phyloP scores from a whole-genome alignment of 371 early-diverging fungal species.

The Blakeslea trispora region DNA sequence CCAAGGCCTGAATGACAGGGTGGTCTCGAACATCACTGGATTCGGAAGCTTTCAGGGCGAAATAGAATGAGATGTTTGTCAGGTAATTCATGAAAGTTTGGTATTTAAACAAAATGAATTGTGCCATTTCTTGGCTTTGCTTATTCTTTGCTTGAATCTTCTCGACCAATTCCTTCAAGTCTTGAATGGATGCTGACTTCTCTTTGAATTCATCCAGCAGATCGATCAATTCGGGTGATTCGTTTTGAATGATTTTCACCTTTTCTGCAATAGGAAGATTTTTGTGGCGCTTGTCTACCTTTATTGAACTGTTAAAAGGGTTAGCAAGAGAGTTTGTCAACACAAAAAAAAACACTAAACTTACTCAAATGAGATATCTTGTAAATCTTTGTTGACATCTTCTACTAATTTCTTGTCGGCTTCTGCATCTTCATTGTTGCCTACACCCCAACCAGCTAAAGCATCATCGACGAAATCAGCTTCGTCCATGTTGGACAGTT shows the following conservation, averaged over 20 bases:
- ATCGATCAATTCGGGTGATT: slow-evolving; percentile 83
- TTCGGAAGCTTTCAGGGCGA: slow-evolving; percentile 75
- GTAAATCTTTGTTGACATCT: slow-evolving; percentile 58
- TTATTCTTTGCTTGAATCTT: slow-evolving; percentile 24
- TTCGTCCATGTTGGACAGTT: slow-evolving; percentile 77
- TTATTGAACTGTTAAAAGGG: slow-evolving; percentile 27
- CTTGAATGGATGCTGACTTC: slow-evolving; percentile 45
- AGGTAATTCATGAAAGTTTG: slow-evolving; percentile 70
- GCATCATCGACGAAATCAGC: slow-evolving; percentile 89
- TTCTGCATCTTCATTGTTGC: slow-evolving; percentile 33
- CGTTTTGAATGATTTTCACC: slow-evolving; percentile 70
- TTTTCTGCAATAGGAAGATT: slow-evolving; percentile 70
- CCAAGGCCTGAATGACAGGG: slow-evolving; percentile 81
- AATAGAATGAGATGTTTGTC: slow-evolving; percentile 88
- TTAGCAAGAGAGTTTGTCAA: too few species aligned
- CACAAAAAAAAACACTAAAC: too few species aligned
- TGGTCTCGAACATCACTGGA: slow-evolving; percentile 67
- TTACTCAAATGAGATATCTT: slow-evolving; percentile 56
- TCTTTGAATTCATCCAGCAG: slow-evolving; percentile 76
- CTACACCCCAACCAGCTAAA: slow-evolving; percentile 43
- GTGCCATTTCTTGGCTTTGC: slow-evolving; percentile 25
- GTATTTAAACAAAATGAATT: slow-evolving; percentile 59
- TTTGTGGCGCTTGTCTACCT: slow-evolving; percentile 46
- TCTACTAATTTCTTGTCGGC: slow-evolving; percentile 49
- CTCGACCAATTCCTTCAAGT: slow-evolving; percentile 35